phyloP scores from a whole-genome alignment of 169 alveolate species.

The Perkinsus olseni region DNA sequence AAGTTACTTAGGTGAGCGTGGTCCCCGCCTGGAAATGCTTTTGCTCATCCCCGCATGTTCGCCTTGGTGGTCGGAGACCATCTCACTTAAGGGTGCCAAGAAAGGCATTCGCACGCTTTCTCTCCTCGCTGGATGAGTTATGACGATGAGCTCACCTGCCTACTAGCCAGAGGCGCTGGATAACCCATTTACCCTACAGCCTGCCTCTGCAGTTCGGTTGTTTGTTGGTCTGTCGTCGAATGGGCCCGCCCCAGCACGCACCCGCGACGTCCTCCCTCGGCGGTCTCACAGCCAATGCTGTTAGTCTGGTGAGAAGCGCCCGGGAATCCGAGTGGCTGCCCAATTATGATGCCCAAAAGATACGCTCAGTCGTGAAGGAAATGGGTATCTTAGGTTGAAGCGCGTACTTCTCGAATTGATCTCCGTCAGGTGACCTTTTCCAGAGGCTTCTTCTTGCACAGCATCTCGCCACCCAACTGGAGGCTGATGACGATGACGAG shows the following conservation, averaged over 20 bases:
- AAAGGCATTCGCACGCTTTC: too few relatives aligned
- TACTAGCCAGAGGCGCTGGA: too few relatives aligned
- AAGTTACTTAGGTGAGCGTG: too few relatives aligned
- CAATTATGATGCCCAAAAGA: not conserved
- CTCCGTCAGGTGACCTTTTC: not conserved
- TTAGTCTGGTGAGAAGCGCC: not conserved
- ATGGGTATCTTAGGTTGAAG: not conserved
- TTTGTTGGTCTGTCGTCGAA: not conserved
- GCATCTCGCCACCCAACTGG: not conserved
- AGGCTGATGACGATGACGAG: not conserved
- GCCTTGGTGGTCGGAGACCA: too few relatives aligned
- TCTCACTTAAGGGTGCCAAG: too few relatives aligned
- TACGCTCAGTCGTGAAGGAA: not conserved
- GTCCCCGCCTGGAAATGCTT: too few relatives aligned
- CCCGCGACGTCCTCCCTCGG: not conserved
- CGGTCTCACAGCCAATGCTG: not conserved
- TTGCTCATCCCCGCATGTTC: too few relatives aligned
- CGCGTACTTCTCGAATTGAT: not conserved
- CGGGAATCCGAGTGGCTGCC: not conserved
- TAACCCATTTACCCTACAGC: not conserved
- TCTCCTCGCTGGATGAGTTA: too few relatives aligned
- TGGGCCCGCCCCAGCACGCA: not conserved
- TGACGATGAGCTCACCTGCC: too few relatives aligned
- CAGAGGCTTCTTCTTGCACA: not conserved
- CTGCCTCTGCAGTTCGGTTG: not conserved